These are phyloP conservation scores for Scedosporium minutisporum DNA, from an alignment of 2,329 filamentous ascomycete species.

Conservation along the genomic window DNA sequence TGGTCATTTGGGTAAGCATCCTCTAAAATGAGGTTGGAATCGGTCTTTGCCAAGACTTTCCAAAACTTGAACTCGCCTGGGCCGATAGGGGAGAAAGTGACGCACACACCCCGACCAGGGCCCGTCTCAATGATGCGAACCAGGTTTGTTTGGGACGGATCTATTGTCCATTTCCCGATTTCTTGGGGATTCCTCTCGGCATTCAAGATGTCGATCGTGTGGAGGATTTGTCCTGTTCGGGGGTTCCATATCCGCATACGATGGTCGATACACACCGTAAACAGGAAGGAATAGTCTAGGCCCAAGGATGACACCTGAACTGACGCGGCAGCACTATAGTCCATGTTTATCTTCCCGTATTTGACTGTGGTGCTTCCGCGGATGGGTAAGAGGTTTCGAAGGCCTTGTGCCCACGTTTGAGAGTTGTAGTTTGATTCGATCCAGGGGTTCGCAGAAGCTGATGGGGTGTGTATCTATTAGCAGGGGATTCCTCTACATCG, in stretches of 20 bases:
- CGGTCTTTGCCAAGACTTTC: conserved; percentile 57
- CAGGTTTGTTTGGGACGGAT: conserved; percentile 67
- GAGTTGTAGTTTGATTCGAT: conserved; percentile 65
- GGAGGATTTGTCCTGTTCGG: conserved; percentile 66
- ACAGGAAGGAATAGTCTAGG: conserved; percentile 43
- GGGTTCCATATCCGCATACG: conserved; percentile 84
- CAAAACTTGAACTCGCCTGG: conserved; percentile 93
- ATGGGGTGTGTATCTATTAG: not conserved
- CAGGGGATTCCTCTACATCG: not conserved
- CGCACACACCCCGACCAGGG: conserved; percentile 47
- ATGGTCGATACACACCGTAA: conserved; percentile 85
- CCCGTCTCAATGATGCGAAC: conserved; percentile 58
- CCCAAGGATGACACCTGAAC: conserved; percentile 44
- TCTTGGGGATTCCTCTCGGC: conserved; percentile 58
- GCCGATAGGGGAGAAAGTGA: conserved; percentile 81
- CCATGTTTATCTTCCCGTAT: conserved; percentile 55
- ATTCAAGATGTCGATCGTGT: conserved; percentile 68
- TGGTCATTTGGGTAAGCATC: conserved; percentile 58
- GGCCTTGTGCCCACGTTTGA: conserved; percentile 59
- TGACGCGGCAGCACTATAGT: conserved; percentile 58
- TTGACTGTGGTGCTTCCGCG: conserved; percentile 54
- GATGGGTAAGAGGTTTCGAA: conserved; percentile 58
- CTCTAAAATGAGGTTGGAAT: conserved; percentile 53
- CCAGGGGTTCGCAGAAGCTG: conserved; percentile 39
- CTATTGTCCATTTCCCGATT: conserved; percentile 63